Conservation (phyloP, 2,329 filamentous ascomycete genomes). For the Akanthomyces lecanii region DNA sequence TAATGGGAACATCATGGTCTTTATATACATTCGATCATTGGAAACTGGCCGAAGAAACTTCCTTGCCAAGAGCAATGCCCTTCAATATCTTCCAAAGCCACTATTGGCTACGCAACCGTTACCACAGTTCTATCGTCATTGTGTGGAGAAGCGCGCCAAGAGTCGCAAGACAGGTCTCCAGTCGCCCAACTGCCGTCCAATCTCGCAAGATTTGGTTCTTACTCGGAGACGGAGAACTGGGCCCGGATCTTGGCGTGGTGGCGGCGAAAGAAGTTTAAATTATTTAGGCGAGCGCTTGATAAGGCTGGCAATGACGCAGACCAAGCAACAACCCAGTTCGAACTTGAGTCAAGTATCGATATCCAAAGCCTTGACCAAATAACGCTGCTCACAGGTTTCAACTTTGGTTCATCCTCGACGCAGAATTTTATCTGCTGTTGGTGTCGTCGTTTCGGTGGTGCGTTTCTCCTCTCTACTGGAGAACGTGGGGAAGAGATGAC, state of each 20-base stretch:
- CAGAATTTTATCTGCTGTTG: not conserved
- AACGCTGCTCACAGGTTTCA: not conserved
- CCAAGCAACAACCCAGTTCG: not conserved
- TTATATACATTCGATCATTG: not conserved
- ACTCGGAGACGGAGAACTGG: not conserved
- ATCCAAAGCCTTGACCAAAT: not conserved
- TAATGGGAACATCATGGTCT: not conserved
- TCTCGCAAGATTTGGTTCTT: slow-evolving; percentile 1
- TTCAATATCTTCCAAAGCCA: not conserved
- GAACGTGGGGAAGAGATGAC: slow-evolving; percentile 2
- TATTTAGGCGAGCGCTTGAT: not conserved
- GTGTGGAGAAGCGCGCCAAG: slow-evolving; percentile 1
- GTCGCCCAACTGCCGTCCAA: not conserved
- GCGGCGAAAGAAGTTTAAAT: slow-evolving; percentile 10
- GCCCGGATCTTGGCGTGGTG: slow-evolving; percentile 12
- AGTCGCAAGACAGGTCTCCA: not conserved
- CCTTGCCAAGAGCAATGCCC: slow-evolving; percentile 3
- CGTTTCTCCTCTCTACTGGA: not conserved
- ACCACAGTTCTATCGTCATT: slow-evolving; percentile 1
- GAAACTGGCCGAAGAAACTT: not conserved
- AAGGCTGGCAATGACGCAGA: not conserved
- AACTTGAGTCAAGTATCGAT: no score
- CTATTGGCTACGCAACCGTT: not conserved
- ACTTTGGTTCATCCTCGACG: no score
- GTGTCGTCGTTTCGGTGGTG: not conserved